phyloP scores from a whole-genome alignment of 306 rosid genomes.

The Phaseolus lunatus region DNA sequence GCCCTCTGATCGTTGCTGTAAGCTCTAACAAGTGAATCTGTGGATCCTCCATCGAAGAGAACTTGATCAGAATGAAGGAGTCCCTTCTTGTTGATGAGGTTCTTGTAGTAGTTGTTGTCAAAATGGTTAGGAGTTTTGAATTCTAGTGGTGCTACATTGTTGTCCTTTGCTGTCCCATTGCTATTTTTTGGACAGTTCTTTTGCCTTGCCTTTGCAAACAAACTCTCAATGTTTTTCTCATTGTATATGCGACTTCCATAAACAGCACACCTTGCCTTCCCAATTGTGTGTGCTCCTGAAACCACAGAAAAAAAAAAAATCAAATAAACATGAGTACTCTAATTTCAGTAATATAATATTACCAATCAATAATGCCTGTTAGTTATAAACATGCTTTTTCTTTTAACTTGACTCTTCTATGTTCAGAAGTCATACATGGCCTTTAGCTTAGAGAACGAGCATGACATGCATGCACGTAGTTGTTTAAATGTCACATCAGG shows the following conservation, averaged over 20 bases:
- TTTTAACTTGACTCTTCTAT: background rate
- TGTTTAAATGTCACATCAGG: conserved; percentile 46
- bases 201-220: conserved; percentile 60
- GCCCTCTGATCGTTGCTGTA: conserved; percentile 50
- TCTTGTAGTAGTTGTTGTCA: conserved; percentile 69
- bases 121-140: conserved; percentile 57
- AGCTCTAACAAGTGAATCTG: conserved; percentile 62
- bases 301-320: background rate
- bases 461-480: conserved; percentile 41
- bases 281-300: conserved; percentile 88
- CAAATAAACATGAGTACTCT: background rate
- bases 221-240: conserved; percentile 57
- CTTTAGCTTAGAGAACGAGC: background rate
- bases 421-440: background rate
- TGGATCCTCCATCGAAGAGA: conserved; percentile 71
- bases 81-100: conserved; percentile 70
- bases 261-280: conserved; percentile 64
- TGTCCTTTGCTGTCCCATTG: conserved; percentile 56
- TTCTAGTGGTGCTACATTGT: conserved; percentile 68
- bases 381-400: conserved; percentile 33
- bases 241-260: conserved; percentile 59
- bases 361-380: background rate
- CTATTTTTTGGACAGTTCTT: conserved; percentile 55
- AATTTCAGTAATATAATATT: background rate
- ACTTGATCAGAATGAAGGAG: conserved; percentile 84